These are phyloP conservation scores for Suhomyces yuchorum DNA, from an alignment of 1,139 yeast species.

Conservation along the genomic window DNA sequence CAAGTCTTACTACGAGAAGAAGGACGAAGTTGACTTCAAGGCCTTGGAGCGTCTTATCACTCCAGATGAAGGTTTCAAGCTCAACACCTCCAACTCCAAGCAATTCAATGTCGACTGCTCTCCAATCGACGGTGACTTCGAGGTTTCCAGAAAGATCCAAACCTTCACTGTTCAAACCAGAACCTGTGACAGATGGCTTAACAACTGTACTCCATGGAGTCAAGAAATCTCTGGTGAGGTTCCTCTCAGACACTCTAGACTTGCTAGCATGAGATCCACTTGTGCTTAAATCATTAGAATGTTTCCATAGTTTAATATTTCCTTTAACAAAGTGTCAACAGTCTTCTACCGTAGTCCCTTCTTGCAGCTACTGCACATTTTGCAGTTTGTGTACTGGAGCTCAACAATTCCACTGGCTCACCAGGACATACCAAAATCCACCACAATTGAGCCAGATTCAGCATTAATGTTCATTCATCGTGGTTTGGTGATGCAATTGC, in stretches of 20 bases:
- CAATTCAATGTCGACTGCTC: background rate
- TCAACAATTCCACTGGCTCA: no score
- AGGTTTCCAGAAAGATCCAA: conserved; percentile 1
- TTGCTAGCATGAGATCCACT: background rate
- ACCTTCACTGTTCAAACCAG: background rate
- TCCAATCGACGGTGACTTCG: background rate
- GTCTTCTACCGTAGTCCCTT: no score
- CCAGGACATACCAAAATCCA: no score
- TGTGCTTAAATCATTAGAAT: background rate
- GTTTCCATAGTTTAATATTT: background rate
- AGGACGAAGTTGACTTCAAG: background rate
- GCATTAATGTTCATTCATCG: background rate
- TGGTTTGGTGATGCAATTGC: background rate
- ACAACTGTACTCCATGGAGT: background rate
- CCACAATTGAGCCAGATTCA: no score
- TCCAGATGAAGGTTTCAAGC: background rate
- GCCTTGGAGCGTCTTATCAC: background rate
- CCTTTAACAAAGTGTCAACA: no score
- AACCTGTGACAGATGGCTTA: background rate
- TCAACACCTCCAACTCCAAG: background rate
- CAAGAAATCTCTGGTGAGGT: background rate
- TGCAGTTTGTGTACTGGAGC: no score
- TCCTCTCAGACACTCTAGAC: background rate
- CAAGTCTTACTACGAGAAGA: background rate
- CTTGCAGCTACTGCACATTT: background rate